Evolutionary conservation across 1,284 basidiomycete species (phyloP), one percentile per base, ranked within the genome.

Genomic region (Stereum hirsutum): DNA sequence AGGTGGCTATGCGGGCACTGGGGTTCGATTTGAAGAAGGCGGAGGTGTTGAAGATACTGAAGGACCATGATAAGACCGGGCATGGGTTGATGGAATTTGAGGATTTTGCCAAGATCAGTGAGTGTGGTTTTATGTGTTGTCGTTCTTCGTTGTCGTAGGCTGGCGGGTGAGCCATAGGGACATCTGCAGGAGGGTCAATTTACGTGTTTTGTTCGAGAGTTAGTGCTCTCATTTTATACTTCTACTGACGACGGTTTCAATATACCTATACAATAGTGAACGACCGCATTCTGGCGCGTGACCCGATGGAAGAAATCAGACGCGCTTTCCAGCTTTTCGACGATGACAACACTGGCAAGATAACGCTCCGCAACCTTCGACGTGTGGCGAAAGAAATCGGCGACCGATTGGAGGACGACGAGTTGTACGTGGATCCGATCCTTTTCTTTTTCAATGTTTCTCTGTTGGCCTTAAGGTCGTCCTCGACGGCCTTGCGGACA

Each of bases 1-100:
- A 98, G 62, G 96, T 99, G 52, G 93, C 95, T 35, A 93, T 99
- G 89, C 78, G 96, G 38, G 96, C 96, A 4, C 69, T 99, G 37
- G 96, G 96, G 1, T 99, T 99, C 59, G 96, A 98, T 62, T 65
- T 97, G 62, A 97, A 98, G 70, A 99, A 99, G 68, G 89, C 91
- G 0, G 96, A 99, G 64, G 94, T 99, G 42, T 69, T 99, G 52
- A 98, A 98, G 64, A 74, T 99, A 38, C 69, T 99, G 47, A 72
- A 92, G 35, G 95, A 98, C 56, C 79, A 95, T 57, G 94, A 97
- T 60, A 89, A 91, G 66, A 78, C 78, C 5, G 88, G 86, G 1
- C 84, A 89, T 50, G 87, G 88, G n/a, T 64, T 96, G 48, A 94
- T 99, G 81, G 88, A 91, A 49, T 96, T 88, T 61, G 88, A 91